These are phyloP conservation scores for Scheffersomyces quercinus DNA, from an alignment of 1,139 yeast species.

Conservation along the genomic window DNA sequence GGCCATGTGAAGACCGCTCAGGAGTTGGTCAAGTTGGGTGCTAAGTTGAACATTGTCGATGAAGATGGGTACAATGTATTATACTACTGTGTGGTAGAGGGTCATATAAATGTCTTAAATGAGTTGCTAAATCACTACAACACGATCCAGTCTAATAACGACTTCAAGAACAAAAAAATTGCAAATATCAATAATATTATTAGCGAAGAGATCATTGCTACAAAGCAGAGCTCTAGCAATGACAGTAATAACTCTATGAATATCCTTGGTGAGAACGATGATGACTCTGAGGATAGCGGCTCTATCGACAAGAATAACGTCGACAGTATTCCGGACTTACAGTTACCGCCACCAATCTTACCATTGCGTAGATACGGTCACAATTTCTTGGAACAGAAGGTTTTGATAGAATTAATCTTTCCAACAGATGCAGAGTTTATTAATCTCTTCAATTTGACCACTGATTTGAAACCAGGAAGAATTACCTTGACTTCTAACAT, in stretches of 20 bases:
- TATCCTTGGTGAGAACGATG: slow-evolving; percentile 35
- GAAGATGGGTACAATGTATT: slow-evolving; percentile 82
- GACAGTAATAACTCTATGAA: slow-evolving; percentile 16
- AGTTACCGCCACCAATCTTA: slow-evolving; percentile 92
- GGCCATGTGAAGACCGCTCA: slow-evolving; percentile 75
- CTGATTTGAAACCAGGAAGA: slow-evolving; percentile 51
- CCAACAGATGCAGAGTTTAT: slow-evolving; percentile 58
- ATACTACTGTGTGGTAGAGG: slow-evolving; percentile 92
- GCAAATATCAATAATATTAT: slow-evolving; percentile 1
- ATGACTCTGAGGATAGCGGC: slow-evolving; percentile 44
- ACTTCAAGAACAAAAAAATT: background rate
- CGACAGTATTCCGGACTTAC: slow-evolving; percentile 84
- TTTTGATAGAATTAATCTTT: slow-evolving; percentile 73
- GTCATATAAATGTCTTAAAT: slow-evolving; percentile 78
- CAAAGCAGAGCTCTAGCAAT: background rate
- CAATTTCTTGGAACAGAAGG: slow-evolving; percentile 87
- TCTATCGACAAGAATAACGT: slow-evolving; percentile 36
- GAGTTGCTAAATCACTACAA: slow-evolving; percentile 47
- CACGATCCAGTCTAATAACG: slow-evolving; percentile 1
- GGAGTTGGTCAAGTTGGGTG: slow-evolving; percentile 71
- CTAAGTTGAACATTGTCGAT: slow-evolving; percentile 71
- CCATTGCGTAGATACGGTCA: slow-evolving; percentile 95
- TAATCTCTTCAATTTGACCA: slow-evolving; percentile 47
- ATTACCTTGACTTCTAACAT: slow-evolving; percentile 73
- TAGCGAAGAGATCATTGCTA: slow-evolving; percentile 2